Conservation (phyloP, 257 asterid genomes). For the Misopates orontium region DNA sequence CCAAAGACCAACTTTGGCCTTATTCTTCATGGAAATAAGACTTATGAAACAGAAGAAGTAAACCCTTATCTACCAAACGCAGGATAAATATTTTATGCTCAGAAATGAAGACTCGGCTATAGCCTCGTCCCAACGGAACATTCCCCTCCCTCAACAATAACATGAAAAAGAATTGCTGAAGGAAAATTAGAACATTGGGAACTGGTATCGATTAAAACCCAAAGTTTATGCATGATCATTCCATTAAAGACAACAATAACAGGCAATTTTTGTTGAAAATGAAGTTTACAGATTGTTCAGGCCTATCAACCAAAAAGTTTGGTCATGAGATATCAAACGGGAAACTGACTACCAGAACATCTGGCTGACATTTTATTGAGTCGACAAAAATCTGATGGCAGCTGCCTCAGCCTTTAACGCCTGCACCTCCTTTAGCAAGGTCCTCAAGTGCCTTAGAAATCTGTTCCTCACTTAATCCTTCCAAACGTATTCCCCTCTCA, state of each 20-base stretch:
- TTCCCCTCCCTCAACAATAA: constrained; percentile 4
- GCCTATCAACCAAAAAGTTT: constrained; percentile 17
- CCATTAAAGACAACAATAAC: constrained; percentile 20
- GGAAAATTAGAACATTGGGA: neutral
- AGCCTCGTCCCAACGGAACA: neutral
- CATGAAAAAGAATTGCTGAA: constrained; percentile 3
- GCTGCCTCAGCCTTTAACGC: constrained; percentile 32
- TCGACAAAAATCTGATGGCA: constrained; percentile 19
- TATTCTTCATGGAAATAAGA: too few relatives aligned
- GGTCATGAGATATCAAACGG: constrained; percentile 1
- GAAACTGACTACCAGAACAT: constrained; percentile 29
- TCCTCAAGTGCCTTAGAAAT: constrained; percentile 78
- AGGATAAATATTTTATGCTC: neutral
- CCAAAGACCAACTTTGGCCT: too few relatives aligned
- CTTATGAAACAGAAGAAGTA: neutral
- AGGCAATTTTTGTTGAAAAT: constrained; percentile 20
- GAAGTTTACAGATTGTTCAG: constrained; percentile 23
- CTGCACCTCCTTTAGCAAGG: constrained; percentile 63
- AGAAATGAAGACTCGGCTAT: neutral
- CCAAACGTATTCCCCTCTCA: constrained; percentile 71
- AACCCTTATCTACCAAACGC: neutral
- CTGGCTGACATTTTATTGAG: constrained; percentile 32
- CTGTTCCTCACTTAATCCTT: constrained; percentile 71
- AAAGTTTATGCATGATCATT: constrained; percentile 20
- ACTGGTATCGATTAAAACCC: constrained; percentile 9